These are phyloP conservation scores for Mortierella sp. DNA, from an alignment of 371 early-diverging fungal species.

Conservation along the genomic window DNA sequence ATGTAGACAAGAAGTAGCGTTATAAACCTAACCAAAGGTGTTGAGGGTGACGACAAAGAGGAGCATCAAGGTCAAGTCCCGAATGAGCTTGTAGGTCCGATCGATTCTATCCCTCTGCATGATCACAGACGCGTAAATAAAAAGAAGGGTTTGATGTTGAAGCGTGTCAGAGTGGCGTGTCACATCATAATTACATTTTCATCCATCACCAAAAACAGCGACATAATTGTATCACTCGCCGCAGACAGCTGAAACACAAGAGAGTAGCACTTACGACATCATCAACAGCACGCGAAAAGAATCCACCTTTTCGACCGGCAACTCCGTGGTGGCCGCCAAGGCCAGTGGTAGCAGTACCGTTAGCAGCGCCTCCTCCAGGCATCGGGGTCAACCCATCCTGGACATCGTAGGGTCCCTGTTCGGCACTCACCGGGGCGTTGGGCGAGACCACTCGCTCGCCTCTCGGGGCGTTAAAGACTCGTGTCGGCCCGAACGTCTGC, in stretches of 20 bases:
- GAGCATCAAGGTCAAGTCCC: constrained; percentile 53
- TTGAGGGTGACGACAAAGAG: constrained; percentile 43
- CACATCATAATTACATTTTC: not conserved
- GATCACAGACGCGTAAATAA: not conserved
- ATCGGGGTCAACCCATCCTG: not conserved
- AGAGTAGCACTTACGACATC: constrained; percentile 18
- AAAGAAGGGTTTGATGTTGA: no score
- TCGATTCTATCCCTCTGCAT: constrained; percentile 25
- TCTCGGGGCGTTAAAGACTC: not conserved
- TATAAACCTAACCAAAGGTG: constrained; percentile 27
- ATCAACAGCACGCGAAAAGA: constrained; percentile 17
- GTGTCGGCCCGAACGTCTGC: not conserved
- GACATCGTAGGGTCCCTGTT: not conserved
- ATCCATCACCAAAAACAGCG: not conserved
- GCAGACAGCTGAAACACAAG: not conserved
- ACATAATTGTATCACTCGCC: not conserved
- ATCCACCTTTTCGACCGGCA: not conserved
- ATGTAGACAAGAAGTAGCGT: not conserved
- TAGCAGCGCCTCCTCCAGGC: not conserved
- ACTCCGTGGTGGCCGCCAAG: not conserved
- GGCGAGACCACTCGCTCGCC: not conserved
- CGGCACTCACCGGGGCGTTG: not conserved
- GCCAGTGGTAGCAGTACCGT: not conserved
- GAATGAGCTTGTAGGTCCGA: constrained; percentile 20
- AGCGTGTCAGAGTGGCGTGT: not conserved